A percentile compares a stretch with the other conserved stretches of the same genome.
Conservation (phyloP, 2,329 filamentous ascomycete genomes). For the Thelonectria rubi region DNA sequence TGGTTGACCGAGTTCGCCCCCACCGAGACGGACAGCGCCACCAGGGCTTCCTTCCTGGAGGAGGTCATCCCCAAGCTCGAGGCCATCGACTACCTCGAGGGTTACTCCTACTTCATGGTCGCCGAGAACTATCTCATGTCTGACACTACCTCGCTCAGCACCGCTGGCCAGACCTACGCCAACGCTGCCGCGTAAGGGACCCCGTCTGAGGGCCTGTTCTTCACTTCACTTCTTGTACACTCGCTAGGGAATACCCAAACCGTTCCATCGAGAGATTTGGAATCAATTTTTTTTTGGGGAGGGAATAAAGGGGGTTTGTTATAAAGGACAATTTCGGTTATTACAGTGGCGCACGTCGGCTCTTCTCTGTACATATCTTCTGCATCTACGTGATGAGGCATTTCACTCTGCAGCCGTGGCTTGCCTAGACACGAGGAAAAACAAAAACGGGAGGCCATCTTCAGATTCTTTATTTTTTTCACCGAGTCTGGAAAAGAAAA, state of each 20-base stretch:
- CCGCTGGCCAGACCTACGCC: conserved; percentile 61
- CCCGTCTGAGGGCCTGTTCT: conserved; percentile 9
- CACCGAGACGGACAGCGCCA: conserved; percentile 51
- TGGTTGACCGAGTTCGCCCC: conserved; percentile 74
- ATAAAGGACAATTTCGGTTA: conserved; percentile 33
- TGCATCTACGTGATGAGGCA: conserved; percentile 32
- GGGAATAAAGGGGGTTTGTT: conserved; percentile 13
- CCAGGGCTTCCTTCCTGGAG: conserved; percentile 59
- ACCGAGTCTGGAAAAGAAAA: conserved; percentile 18
- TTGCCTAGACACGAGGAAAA: conserved; percentile 13
- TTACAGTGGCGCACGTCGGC: conserved; percentile 36
- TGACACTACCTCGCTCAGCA: conserved; percentile 52
- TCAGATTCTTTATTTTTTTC: conserved; percentile 18
- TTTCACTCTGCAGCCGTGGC: conserved; percentile 15
- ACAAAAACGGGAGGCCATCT: conserved; percentile 25
- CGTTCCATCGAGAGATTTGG: conserved; percentile 36
- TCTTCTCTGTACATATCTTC: conserved; percentile 46
- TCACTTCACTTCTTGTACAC: conserved; percentile 51
- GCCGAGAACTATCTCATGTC: conserved; percentile 53
- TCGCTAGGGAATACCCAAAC: conserved; percentile 48
- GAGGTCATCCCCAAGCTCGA: conserved; percentile 60
- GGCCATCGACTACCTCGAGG: conserved; percentile 59
- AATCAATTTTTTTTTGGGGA: conserved; percentile 19
- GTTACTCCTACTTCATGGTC: conserved; percentile 68
- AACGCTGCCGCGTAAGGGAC: conserved; percentile 40